Percentiles rank a stretch among this genome's conserved stretches.
Evolutionary conservation across 2,329 filamentous ascomycete species (phyloP).

Genomic region (Venturia aucupariae): DNA sequence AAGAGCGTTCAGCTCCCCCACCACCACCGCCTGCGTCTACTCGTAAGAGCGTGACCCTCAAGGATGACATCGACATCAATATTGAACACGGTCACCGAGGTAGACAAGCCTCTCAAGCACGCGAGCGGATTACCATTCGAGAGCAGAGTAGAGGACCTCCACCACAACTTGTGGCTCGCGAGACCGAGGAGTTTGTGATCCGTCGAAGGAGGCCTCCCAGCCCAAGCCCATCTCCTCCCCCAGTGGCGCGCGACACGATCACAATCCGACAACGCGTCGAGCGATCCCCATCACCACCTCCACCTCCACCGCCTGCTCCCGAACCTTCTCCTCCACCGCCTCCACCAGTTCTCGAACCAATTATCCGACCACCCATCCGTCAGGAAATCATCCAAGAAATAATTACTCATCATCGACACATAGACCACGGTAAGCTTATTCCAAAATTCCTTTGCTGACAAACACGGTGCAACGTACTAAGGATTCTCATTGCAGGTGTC

Average conservation of each 20-base stretch:
- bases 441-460: neutral
- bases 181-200: conserved; percentile 34
- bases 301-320: conserved; percentile 37
- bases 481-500: conserved; percentile 26
- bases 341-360: conserved; percentile 48
- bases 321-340: conserved; percentile 44
- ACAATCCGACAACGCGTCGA: conserved; percentile 36
- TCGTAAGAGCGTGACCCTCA: conserved; percentile 26
- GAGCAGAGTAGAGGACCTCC: conserved; percentile 20
- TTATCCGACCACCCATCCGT: conserved; percentile 71
- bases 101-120: conserved; percentile 4
- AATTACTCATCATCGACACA: conserved; percentile 78
- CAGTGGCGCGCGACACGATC: conserved; percentile 31
- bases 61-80: conserved; percentile 26
- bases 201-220: conserved; percentile 37
- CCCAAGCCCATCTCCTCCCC: conserved; percentile 26
- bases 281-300: conserved; percentile 40
- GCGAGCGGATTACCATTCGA: conserved; percentile 20
- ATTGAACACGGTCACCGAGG: conserved; percentile 11
- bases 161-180: conserved; percentile 29
- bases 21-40: conserved; percentile 16
- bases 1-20: conserved; percentile 20
- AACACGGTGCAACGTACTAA: conserved; percentile 15
- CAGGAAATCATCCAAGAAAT: conserved; percentile 83
- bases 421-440: conserved; percentile 65